phyloP scores from a whole-genome alignment of 805 yeast species.

The Lipomyces japonicus region DNA sequence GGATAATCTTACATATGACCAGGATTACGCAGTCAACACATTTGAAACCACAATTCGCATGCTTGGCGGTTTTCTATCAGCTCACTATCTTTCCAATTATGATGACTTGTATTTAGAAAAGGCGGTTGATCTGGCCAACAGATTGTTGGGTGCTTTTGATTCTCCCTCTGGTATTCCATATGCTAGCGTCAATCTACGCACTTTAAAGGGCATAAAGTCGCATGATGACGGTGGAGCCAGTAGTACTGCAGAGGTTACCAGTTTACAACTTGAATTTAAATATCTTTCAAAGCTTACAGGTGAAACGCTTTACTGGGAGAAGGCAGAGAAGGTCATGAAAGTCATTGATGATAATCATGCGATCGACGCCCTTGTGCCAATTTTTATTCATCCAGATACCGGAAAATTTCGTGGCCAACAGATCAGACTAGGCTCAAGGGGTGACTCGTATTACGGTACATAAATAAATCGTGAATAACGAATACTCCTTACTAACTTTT shows the following conservation, averaged over 20 bases:
- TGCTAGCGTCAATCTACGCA: constrained; percentile 67
- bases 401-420: constrained; percentile 62
- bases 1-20: constrained; percentile 62
- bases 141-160: constrained; percentile 65
- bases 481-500: neutral
- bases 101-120: constrained; percentile 71
- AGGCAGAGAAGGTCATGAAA: constrained; percentile 68
- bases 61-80: constrained; percentile 89
- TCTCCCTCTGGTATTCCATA: constrained; percentile 69
- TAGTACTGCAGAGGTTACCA: constrained; percentile 85
- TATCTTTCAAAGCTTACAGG: constrained; percentile 78
- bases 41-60: constrained; percentile 94
- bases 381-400: constrained; percentile 67
- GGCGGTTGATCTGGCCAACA: constrained; percentile 75
- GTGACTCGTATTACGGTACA: constrained; percentile 78
- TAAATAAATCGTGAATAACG: neutral
- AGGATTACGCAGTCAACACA: constrained; percentile 71
- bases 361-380: constrained; percentile 76
- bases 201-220: constrained; percentile 57
- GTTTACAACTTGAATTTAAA: constrained; percentile 82
- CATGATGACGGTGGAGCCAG: constrained; percentile 65
- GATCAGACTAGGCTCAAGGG: constrained; percentile 84
- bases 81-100: constrained; percentile 57
- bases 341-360: constrained; percentile 64
- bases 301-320: constrained; percentile 71